Percentiles rank a stretch among this genome's conserved stretches.
Evolutionary conservation across 202 grass and related monocot genomes (phyloP).

Genomic region (Schoenoplectus triqueter): DNA sequence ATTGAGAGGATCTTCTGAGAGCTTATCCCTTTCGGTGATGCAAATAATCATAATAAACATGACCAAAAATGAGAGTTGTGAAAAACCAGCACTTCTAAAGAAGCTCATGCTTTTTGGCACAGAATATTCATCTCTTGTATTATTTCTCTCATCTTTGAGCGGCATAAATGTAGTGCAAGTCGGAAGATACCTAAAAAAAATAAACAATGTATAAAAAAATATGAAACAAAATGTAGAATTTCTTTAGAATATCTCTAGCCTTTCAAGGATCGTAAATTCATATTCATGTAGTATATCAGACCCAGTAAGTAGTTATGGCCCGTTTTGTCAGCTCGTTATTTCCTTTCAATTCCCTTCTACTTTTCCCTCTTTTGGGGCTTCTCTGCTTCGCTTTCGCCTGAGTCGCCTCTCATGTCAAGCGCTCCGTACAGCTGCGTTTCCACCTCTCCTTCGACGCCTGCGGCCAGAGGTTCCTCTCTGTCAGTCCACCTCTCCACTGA

Average conservation of each 20-base stretch:
- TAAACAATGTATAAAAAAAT: neutral
- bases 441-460: too few relatives aligned
- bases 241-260: neutral
- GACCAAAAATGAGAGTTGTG: constrained; percentile 51
- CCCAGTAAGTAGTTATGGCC: too few relatives aligned
- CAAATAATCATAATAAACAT: constrained; percentile 62
- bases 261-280: too few relatives aligned
- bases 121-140: neutral
- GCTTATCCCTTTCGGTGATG: constrained; percentile 52
- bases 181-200: constrained; percentile 62
- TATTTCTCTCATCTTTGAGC: constrained; percentile 33
- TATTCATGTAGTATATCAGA: too few relatives aligned
- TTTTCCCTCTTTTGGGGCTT: too few relatives aligned
- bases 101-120: constrained; percentile 27
- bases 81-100: constrained; percentile 41
- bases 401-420: too few relatives aligned
- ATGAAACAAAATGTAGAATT: neutral
- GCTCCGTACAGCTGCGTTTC: too few relatives aligned
- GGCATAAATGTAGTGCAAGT: constrained; percentile 65
- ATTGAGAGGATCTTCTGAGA: constrained; percentile 64
- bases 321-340: too few relatives aligned
- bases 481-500: too few relatives aligned
- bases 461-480: too few relatives aligned
- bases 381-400: too few relatives aligned
- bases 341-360: too few relatives aligned